A percentile compares a stretch with the other conserved stretches of the same genome.
Evolutionary conservation across 2,329 filamentous ascomycete genomes (phyloP).

Genomic region (Zalaria sp.): DNA sequence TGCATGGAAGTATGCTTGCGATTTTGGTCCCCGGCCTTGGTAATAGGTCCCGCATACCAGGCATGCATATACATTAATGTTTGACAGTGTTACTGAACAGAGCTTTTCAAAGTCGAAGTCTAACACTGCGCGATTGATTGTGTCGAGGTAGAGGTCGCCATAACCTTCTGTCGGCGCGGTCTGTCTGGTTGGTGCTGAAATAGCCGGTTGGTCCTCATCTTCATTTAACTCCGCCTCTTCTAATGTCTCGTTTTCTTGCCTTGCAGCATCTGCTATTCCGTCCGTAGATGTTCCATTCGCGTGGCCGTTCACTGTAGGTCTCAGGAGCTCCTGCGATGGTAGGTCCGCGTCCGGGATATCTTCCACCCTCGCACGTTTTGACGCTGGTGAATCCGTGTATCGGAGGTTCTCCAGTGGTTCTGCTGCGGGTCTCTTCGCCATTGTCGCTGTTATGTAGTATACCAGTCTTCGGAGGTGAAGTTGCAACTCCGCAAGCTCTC

Average conservation of each 20-base stretch:
- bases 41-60: constrained; percentile 97
- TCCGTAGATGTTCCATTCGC: constrained; percentile 8
- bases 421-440: constrained; percentile 34
- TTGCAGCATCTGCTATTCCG: constrained; percentile 21
- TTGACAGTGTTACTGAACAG: constrained; percentile 87
- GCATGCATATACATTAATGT: constrained; percentile 98
- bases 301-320: constrained; percentile 10
- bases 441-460: constrained; percentile 8
- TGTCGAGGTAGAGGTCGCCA: constrained; percentile 92
- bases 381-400: constrained; percentile 29
- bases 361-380: constrained; percentile 33
- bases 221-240: constrained; percentile 19
- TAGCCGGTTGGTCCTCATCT: constrained; percentile 14
- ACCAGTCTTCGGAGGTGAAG: constrained; percentile 1
- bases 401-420: constrained; percentile 28
- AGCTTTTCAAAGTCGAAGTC: constrained; percentile 99
- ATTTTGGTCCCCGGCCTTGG: constrained; percentile 84
- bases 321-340: constrained; percentile 10
- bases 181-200: constrained; percentile 48
- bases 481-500: constrained; percentile 3
- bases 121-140: constrained; percentile 79
- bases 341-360: constrained; percentile 22
- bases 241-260: constrained; percentile 21
- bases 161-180: constrained; percentile 74
- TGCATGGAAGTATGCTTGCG: constrained; percentile 93